Percentiles rank a stretch among this genome's conserved stretches.
phyloP scores from a whole-genome alignment of 2,329 filamentous ascomycete species.

The Aureobasidium melanogenum region DNA sequence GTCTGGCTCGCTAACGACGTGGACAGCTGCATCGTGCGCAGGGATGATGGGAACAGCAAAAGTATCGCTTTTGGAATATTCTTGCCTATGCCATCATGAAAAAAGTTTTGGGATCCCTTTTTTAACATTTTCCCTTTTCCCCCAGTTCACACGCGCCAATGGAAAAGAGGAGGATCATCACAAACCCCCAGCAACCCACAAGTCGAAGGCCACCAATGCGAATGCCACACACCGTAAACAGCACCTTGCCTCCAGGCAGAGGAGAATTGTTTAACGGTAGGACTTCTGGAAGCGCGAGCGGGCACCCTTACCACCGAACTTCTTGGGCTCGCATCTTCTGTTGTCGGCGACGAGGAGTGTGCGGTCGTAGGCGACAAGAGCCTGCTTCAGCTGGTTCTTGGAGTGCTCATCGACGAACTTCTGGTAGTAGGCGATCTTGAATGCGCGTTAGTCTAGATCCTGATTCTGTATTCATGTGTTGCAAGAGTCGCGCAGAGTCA shows the following conservation, averaged over 20 bases:
- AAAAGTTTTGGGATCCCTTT: constrained; percentile 1
- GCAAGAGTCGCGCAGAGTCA: neutral
- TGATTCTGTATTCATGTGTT: neutral
- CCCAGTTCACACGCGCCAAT: neutral
- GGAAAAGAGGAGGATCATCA: neutral
- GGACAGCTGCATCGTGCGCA: neutral
- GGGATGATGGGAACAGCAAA: neutral
- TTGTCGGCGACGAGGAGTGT: constrained; percentile 98
- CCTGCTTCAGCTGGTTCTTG: constrained; percentile 99
- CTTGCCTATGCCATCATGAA: constrained; percentile 8
- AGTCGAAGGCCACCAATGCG: neutral
- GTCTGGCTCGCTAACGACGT: neutral
- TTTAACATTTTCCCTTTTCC: constrained; percentile 1
- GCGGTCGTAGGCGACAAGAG: constrained; percentile 89
- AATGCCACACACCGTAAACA: constrained; percentile 11
- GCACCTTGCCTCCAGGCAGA: neutral
- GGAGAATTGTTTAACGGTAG: constrained; percentile 67
- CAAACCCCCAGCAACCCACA: constrained; percentile 1
- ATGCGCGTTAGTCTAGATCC: constrained; percentile 7
- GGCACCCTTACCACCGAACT: constrained; percentile 89
- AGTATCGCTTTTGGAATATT: neutral
- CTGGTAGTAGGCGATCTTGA: constrained; percentile 85
- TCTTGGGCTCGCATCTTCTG: constrained; percentile 99
- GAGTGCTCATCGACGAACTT: constrained; percentile 99
- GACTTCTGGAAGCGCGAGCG: constrained; percentile 98